Evolutionary conservation across 345 rosid genomes (phyloP), one percentile per base, ranked within the genome.

Genomic region (Syzygium aqueum): DNA sequence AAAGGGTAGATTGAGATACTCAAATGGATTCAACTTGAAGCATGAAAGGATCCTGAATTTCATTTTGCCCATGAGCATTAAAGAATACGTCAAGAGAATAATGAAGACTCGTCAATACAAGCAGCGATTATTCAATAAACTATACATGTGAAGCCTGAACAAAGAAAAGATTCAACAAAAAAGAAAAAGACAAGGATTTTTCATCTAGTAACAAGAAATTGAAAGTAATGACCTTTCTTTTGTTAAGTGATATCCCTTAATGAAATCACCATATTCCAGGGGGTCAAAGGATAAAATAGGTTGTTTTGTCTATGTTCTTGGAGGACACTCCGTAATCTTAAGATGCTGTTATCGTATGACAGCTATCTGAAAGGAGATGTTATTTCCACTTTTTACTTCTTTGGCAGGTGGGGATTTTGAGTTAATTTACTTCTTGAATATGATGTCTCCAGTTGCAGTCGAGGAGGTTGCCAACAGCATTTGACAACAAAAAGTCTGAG

Each of bases 11-110:
- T 95, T 97, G 65, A 97, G 90, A 89, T 94, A 93, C 91, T 97
- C 99, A 90, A 92, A 97, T 2, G 99, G 99, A 88, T 97, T 97
- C 87, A 97, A 92, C 94, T 97, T 97, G 95, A 97, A 97, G 93
- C 99, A 96, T 46, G 98, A 92, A 90, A 97, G 98, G 89, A 97
- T 97, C 97, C 99, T 97, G 90, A 78, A 40, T 85, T 88, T 77
- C 37, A 85, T 65, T 50, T 54, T 82, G 27, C 50, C 53, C 53
- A 51, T 12, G 46, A 53, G 33, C 54, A 21, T 84, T 13, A 84
- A 53, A 84, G 33, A 84, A 28, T n/a, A 22, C 7, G 4, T 84
- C 23, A 30, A 84, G 51, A 17, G 40, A 63, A 25, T 51, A 23
- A 51, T 59, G 37, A 61, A 87, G 52, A 50, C 28, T 17, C 86